These are phyloP conservation scores for Heracleum sosnowskyi DNA, from an alignment of 129 eudicot species.

Conservation along the genomic window DNA sequence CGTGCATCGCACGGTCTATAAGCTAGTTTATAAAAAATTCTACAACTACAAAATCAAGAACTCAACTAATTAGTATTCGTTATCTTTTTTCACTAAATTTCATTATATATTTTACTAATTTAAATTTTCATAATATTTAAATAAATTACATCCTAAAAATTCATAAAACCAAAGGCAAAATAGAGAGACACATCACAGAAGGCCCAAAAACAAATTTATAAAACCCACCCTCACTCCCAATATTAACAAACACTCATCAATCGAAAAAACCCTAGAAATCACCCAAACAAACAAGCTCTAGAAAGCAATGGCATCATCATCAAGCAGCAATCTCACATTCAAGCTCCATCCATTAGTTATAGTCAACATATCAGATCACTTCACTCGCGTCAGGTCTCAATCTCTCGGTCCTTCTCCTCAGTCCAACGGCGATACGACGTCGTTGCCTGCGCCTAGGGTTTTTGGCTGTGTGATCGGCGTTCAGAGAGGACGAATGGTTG, in stretches of 20 bases:
- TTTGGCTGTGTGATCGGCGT: slow-evolving; percentile 91
- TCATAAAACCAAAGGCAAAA: too few relatives aligned
- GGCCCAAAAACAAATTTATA: background rate
- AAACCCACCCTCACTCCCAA: background rate
- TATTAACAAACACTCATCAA: background rate
- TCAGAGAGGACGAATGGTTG: slow-evolving; percentile 88
- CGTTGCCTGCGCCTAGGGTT: slow-evolving; percentile 48
- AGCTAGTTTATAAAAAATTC: too few relatives aligned
- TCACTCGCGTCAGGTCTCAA: slow-evolving; percentile 78
- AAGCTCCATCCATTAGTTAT: slow-evolving; percentile 95
- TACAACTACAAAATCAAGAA: too few relatives aligned
- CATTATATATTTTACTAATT: too few relatives aligned
- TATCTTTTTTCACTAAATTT: too few relatives aligned
- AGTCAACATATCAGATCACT: slow-evolving; percentile 88
- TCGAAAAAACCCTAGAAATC: background rate
- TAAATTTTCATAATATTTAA: too few relatives aligned
- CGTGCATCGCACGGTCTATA: too few relatives aligned
- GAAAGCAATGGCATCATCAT: slow-evolving; percentile 64
- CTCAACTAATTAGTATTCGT: too few relatives aligned
- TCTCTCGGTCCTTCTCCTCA: slow-evolving; percentile 32
- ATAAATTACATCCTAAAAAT: too few relatives aligned
- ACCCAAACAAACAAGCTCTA: too few relatives aligned
- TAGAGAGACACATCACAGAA: too few relatives aligned
- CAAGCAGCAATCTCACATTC: slow-evolving; percentile 89
- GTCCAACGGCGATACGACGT: slow-evolving; percentile 29